These are phyloP conservation scores for Ananas comosus DNA, from an alignment of 176 grass and related monocot genomes.

Conservation along the genomic window DNA sequence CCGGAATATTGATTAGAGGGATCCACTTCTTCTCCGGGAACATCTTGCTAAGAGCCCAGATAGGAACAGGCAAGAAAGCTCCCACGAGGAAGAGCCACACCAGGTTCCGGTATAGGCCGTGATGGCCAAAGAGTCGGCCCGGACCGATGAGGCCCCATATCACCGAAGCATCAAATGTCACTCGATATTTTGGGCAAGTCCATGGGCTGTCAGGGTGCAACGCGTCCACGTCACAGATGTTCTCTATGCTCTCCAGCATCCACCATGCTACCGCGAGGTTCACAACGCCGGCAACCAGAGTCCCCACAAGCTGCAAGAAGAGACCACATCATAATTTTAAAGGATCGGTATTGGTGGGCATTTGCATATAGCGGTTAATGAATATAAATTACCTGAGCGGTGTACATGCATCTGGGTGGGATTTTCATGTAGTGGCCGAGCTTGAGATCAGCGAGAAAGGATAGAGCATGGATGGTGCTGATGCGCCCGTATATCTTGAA, in stretches of 20 bases:
- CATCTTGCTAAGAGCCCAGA: slow-evolving; percentile 75
- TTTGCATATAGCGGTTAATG: neutral
- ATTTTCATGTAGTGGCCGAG: slow-evolving; percentile 99
- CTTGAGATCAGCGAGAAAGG: slow-evolving; percentile 95
- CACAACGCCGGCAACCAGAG: slow-evolving; percentile 71
- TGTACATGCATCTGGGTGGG: slow-evolving; percentile 96
- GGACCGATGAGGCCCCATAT: slow-evolving; percentile 96
- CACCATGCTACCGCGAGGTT: slow-evolving; percentile 96
- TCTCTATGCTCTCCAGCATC: slow-evolving; percentile 93
- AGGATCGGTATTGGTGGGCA: neutral
- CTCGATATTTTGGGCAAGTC: slow-evolving; percentile 98
- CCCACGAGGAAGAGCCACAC: slow-evolving; percentile 87
- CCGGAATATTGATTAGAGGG: slow-evolving; percentile 79
- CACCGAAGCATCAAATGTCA: slow-evolving; percentile 90
- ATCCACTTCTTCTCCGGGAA: slow-evolving; percentile 99
- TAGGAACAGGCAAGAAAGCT: slow-evolving; percentile 76
- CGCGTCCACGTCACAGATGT: slow-evolving; percentile 87
- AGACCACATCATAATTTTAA: neutral
- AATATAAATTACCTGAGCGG: slow-evolving; percentile 40
- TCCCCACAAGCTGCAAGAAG: slow-evolving; percentile 64
- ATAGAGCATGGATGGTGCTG: slow-evolving; percentile 90
- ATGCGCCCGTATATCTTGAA: slow-evolving; percentile 99
- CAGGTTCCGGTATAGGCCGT: slow-evolving; percentile 86
- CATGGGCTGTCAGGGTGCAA: slow-evolving; percentile 88
- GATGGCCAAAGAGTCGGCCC: slow-evolving; percentile 48